Percentiles rank a stretch among this genome's conserved stretches.
These are phyloP conservation scores for Candida tammaniensis DNA, from an alignment of 805 yeast species.

Conservation along the genomic window DNA sequence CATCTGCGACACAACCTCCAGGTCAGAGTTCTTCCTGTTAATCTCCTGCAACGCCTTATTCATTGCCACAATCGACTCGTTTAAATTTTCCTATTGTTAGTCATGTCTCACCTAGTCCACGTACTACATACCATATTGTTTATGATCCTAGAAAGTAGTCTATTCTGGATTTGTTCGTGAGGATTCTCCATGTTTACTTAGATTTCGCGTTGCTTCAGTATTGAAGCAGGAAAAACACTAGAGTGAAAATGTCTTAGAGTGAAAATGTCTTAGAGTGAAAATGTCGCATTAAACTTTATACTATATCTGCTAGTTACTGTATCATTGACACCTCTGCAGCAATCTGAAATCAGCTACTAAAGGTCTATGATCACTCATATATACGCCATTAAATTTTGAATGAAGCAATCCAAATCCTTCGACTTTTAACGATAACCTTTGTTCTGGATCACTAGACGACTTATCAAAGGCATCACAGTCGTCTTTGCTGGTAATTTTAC, in stretches of 20 bases:
- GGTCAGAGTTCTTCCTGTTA: slow-evolving; percentile 63
- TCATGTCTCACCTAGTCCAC: not conserved
- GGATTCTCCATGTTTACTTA: slow-evolving; percentile 85
- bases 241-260: too few species aligned
- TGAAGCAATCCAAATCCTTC: slow-evolving; percentile 29
- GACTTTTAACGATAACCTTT: slow-evolving; percentile 16
- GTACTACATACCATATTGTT: slow-evolving; percentile 64
- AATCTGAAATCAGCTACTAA: slow-evolving; percentile 30
- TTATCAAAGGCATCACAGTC: slow-evolving; percentile 13
- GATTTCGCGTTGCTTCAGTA: too few species aligned
- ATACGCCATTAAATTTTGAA: slow-evolving; percentile 29
- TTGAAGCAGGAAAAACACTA: not conserved
- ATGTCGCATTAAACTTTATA: too few species aligned
- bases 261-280: too few species aligned
- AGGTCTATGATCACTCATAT: slow-evolving; percentile 38
- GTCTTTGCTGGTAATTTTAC: slow-evolving; percentile 7
- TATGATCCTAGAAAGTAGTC: slow-evolving; percentile 71
- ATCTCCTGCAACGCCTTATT: slow-evolving; percentile 61
- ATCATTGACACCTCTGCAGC: too few species aligned
- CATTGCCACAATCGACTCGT: slow-evolving; percentile 64
- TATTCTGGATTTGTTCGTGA: slow-evolving; percentile 77
- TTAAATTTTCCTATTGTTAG: slow-evolving; percentile 55
- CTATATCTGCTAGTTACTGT: too few species aligned
- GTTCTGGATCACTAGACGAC: slow-evolving; percentile 7
- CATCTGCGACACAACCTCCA: slow-evolving; percentile 70